Base-by-base conservation (phyloP, 2,329 filamentous ascomycete species). In the Xylariaceae sp. region DNA sequence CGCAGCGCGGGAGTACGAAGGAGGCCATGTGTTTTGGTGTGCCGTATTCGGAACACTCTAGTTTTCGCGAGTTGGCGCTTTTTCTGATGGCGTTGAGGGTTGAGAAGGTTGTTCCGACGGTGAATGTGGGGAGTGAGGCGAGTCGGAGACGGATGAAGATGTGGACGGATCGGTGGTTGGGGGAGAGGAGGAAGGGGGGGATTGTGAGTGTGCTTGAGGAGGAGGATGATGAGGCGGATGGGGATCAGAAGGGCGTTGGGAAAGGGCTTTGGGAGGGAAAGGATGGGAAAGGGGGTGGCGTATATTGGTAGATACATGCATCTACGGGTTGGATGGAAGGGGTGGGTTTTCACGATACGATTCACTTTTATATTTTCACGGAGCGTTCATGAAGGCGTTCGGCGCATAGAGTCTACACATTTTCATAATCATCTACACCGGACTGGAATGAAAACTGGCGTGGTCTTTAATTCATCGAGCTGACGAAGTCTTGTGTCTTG, bases 31-130 rank as follows among this genome's bases (percentile, higher is more conserved):
- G 92, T 72, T 96, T 95, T 67, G 92, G 91, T 0, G 94, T 97
- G 1, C 94, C 94, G 1, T 99, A 99, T 72, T 92, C 88, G 55
- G 94, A 99, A 76, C 94, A 99, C 73, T 94, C 89, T 73, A 95
- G 90, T 62, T 99, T 99, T 71, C 82, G 93, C 47, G 94, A 99
- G 77, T 75, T 99, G 71, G 93, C 91, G 0, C 88, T 97, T 82
- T 99, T 99, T 71, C 84, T 93, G 66, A 94, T 94, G 80, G 84
- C 88, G 17, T 73, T 99, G 72, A 79, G 89, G 58, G 95, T 99
- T 65, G 92, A 93, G 64, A 90, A 88, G 74, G 84, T 99, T 5
- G 88, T 99, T 13, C 94, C 94, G 0, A 99, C 94, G 0, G 94
- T 99, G 2, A 97, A 99, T 59, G 82, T 88, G 0, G 84, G 84